Conservation (phyloP, 2,329 filamentous ascomycete species). For the Sporothrix mexicana region DNA sequence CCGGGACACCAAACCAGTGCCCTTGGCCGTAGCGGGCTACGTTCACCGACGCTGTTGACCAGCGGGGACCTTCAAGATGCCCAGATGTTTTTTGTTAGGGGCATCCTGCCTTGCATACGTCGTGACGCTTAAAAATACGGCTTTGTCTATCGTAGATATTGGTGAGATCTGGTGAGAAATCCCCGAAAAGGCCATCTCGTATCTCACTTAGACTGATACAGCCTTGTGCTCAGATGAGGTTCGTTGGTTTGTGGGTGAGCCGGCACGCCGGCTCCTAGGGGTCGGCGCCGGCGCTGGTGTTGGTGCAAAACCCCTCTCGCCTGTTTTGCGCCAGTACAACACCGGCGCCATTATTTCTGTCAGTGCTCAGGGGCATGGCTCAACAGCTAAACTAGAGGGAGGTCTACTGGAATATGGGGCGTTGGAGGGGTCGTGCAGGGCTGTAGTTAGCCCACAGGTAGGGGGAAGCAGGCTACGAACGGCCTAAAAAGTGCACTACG, state of each 20-base stretch:
- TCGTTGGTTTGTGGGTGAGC: neutral
- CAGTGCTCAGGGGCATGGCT: slow-evolving; percentile 27
- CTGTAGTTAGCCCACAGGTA: neutral
- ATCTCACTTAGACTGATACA: neutral
- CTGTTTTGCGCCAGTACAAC: slow-evolving; percentile 14
- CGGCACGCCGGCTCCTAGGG: slow-evolving; percentile 13
- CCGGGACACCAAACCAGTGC: slow-evolving; percentile 6
- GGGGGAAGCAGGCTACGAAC: neutral
- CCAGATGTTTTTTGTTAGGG: neutral
- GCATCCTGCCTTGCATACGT: slow-evolving; percentile 1
- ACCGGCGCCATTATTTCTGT: slow-evolving; percentile 23
- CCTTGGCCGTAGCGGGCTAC: neutral
- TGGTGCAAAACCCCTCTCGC: slow-evolving; percentile 22
- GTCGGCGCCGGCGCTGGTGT: slow-evolving; percentile 29
- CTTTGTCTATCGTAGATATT: slow-evolving; percentile 8
- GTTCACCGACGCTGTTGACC: neutral
- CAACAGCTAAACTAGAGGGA: neutral
- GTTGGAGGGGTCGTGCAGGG: neutral
- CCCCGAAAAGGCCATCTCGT: too few species aligned
- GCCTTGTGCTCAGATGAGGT: neutral
- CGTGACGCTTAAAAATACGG: neutral
- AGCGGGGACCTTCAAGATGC: neutral
- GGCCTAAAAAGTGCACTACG: slow-evolving; percentile 8
- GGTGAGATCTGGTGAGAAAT: slow-evolving; percentile 7
- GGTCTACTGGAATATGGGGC: slow-evolving; percentile 15